Evolutionary conservation across 345 rosid species (phyloP).

Genomic region (Litchi chinensis): DNA sequence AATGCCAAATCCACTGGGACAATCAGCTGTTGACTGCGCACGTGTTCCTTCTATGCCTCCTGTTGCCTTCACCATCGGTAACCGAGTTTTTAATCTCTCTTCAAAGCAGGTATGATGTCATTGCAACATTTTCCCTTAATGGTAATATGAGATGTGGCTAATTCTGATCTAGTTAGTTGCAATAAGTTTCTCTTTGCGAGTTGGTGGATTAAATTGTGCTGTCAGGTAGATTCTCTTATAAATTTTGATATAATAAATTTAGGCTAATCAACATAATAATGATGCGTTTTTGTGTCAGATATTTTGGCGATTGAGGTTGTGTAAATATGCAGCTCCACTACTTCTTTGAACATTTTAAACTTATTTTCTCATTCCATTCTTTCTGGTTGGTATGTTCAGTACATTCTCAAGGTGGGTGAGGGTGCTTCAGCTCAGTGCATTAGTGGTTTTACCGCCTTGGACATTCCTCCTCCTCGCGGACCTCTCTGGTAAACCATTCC

Average conservation of each 20-base stretch:
- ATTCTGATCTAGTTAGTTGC: not conserved
- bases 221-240: too few species aligned
- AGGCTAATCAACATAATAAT: too few species aligned
- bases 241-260: too few species aligned
- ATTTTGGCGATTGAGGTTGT: too few species aligned
- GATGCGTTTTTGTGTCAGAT: too few species aligned
- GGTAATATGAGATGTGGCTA: not conserved
- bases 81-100: conserved; percentile 62
- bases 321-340: too few species aligned
- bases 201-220: too few species aligned
- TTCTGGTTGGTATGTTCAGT: conserved; percentile 48
- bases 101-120: conserved; percentile 62
- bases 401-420: conserved; percentile 82
- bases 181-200: not conserved
- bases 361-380: not conserved
- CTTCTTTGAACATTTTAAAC: not conserved
- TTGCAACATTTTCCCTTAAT: not conserved
- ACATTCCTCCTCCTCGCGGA: conserved; percentile 88
- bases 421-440: conserved; percentile 82
- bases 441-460: conserved; percentile 84
- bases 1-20: conserved; percentile 84
- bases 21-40: conserved; percentile 79
- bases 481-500: conserved; percentile 71
- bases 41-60: conserved; percentile 73
- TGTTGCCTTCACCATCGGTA: conserved; percentile 83